Percentiles rank a stretch among this genome's conserved stretches.
phyloP scores from a whole-genome alignment of 2,329 filamentous ascomycete species.

The Helminthosporium solani region DNA sequence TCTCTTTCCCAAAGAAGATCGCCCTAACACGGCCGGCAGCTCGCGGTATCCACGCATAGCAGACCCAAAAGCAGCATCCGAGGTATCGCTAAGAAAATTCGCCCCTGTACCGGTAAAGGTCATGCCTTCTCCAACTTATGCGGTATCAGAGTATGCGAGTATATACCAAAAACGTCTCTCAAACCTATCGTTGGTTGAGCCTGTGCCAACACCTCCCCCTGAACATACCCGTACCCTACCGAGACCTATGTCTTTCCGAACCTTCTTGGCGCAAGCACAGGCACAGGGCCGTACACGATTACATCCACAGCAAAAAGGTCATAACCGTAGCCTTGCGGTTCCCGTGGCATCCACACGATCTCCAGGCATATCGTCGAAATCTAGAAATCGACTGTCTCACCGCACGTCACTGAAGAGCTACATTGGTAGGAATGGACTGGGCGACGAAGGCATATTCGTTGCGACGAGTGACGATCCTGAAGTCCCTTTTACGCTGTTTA shows the following conservation, averaged over 20 bases:
- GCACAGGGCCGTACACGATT: background rate
- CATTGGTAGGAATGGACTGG: background rate
- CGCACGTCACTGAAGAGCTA: conserved; percentile 1
- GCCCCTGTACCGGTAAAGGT: background rate
- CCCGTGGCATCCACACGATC: background rate
- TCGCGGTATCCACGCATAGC: background rate
- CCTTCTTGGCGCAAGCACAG: background rate
- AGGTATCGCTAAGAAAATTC: background rate
- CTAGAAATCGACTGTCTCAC: background rate
- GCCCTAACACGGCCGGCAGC: background rate
- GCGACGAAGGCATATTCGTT: background rate
- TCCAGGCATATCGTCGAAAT: background rate
- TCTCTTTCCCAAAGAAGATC: background rate
- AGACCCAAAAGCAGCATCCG: background rate
- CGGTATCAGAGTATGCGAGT: background rate
- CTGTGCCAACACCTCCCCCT: background rate
- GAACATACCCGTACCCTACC: too few species aligned
- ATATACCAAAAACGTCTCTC: background rate
- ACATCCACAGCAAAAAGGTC: background rate
- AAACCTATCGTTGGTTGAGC: background rate
- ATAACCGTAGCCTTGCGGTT: background rate
- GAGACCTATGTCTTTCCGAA: background rate
- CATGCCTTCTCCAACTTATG: background rate
- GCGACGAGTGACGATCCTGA: conserved; percentile 4
- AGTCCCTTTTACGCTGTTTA: conserved; percentile 7